Evolutionary conservation across 2,329 filamentous ascomycete species (phyloP).

Genomic region (Colletotrichum shisoi): DNA sequence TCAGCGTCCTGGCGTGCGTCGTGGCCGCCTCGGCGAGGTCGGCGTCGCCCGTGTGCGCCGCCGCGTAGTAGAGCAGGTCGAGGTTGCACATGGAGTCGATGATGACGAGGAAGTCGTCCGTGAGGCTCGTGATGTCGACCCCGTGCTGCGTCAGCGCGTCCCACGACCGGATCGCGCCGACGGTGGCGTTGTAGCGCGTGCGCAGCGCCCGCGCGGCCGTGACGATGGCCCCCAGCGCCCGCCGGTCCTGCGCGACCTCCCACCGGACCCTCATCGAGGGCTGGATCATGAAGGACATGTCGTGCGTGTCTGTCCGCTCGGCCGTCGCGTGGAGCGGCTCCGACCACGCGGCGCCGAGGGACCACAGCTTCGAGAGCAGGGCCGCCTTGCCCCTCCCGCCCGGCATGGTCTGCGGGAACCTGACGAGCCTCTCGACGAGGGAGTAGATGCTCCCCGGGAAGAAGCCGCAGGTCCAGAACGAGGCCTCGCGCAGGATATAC

Average conservation of each 20-base stretch:
- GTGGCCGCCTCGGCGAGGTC: conserved; percentile 46
- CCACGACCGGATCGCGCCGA: conserved; percentile 60
- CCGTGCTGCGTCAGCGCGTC: conserved; percentile 49
- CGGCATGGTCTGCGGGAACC: conserved; percentile 44
- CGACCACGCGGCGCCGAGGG: conserved; percentile 47
- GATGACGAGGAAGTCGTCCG: conserved; percentile 52
- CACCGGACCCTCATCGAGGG: conserved; percentile 59
- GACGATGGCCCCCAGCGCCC: conserved; percentile 52
- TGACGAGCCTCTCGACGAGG: conserved; percentile 47
- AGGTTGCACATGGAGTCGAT: conserved; percentile 55
- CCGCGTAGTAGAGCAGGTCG: conserved; percentile 50
- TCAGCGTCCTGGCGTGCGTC: conserved; percentile 53
- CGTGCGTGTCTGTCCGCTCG: conserved; percentile 59
- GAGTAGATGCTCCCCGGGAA: conserved; percentile 51
- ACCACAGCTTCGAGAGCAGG: conserved; percentile 42
- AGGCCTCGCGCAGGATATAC: conserved; percentile 37
- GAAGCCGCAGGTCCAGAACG: conserved; percentile 52
- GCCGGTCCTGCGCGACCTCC: conserved; percentile 53
- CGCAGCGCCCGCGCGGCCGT: conserved; percentile 56
- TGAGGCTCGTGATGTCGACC: conserved; percentile 46
- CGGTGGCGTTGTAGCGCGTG: conserved; percentile 52
- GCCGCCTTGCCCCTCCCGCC: conserved; percentile 21
- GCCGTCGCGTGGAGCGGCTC: conserved; percentile 49
- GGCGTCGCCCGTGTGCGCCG: conserved; percentile 45
- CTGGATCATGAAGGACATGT: conserved; percentile 63